phyloP scores from a whole-genome alignment of 495 filamentous ascomycete genomes.

The Penicillium atrosanguineum region DNA sequence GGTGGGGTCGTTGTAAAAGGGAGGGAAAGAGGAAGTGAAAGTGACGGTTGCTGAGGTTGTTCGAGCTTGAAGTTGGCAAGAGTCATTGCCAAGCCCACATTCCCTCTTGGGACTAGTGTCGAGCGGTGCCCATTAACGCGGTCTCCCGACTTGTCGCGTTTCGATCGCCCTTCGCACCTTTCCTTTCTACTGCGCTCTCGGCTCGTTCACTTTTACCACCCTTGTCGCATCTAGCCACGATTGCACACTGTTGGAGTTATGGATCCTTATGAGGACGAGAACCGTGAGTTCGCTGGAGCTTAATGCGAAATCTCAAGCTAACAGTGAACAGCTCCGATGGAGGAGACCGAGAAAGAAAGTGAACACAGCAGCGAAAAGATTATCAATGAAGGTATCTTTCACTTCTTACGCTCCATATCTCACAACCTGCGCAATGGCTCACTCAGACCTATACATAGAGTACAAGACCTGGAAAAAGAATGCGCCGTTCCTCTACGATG shows the following conservation, averaged over 20 bases:
- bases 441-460: slow-evolving; percentile 49
- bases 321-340: slow-evolving; percentile 33
- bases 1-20: background rate
- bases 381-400: slow-evolving; percentile 78
- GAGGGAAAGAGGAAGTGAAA: background rate
- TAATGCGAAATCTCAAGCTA: slow-evolving; percentile 19
- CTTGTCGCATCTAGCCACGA: background rate
- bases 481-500: slow-evolving; percentile 94
- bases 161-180: background rate
- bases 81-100: slow-evolving; percentile 28
- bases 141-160: slow-evolving; percentile 4
- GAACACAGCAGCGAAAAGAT: slow-evolving; percentile 77
- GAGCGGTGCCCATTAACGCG: slow-evolving; percentile 40
- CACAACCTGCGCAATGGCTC: background rate
- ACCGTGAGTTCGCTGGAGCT: slow-evolving; percentile 12
- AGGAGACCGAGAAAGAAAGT: slow-evolving; percentile 62
- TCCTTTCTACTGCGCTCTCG: background rate
- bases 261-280: slow-evolving; percentile 44
- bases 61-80: slow-evolving; percentile 8
- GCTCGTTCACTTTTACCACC: background rate
- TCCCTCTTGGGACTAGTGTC: slow-evolving; percentile 25
- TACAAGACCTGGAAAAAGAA: slow-evolving; percentile 99
- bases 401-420: background rate
- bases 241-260: slow-evolving; percentile 15
- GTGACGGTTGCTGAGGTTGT: slow-evolving; percentile 4